These are phyloP conservation scores for Moniliella sp. DNA, from an alignment of 1,284 basidiomycete genomes.

Conservation along the genomic window DNA sequence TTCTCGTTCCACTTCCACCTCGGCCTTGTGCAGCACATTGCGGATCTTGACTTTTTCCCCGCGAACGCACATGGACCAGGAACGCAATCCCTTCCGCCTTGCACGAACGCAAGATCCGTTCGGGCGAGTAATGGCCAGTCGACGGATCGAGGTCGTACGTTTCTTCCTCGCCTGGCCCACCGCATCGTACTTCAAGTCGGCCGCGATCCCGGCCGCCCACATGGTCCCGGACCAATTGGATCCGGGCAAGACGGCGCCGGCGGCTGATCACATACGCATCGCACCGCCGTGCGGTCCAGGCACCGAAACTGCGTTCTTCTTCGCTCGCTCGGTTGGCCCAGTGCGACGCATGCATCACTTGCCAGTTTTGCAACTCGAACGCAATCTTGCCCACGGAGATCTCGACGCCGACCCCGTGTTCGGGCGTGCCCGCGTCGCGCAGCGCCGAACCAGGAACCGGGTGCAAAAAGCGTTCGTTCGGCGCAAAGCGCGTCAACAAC, in stretches of 20 bases:
- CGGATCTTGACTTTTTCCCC: constrained; percentile 22
- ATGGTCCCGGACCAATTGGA: constrained; percentile 57
- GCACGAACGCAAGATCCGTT: constrained; percentile 18
- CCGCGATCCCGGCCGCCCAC: constrained; percentile 60
- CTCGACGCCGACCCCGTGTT: constrained; percentile 51
- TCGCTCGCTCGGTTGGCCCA: constrained; percentile 45
- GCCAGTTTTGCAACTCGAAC: constrained; percentile 42
- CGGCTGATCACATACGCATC: constrained; percentile 53
- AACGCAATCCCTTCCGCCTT: constrained; percentile 28
- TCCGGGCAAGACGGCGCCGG: constrained; percentile 50
- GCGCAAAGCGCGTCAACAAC: constrained; percentile 46
- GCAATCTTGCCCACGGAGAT: constrained; percentile 61
- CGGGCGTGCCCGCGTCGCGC: constrained; percentile 38
- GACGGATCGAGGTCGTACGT: constrained; percentile 38
- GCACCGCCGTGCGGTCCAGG: constrained; percentile 62
- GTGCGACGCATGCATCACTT: constrained; percentile 50
- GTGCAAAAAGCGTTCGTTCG: too few species aligned
- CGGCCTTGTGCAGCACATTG: constrained; percentile 14
- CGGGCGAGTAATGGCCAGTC: constrained; percentile 12
- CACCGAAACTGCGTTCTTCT: constrained; percentile 59
- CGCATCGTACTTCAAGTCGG: constrained; percentile 54
- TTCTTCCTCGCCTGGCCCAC: too few species aligned
- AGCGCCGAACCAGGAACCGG: too few species aligned
- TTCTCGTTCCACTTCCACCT: constrained; percentile 19
- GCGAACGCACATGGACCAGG: constrained; percentile 19